These are phyloP conservation scores for Neolecta irregularis DNA, from an alignment of 1,139 yeast species.

Conservation along the genomic window DNA sequence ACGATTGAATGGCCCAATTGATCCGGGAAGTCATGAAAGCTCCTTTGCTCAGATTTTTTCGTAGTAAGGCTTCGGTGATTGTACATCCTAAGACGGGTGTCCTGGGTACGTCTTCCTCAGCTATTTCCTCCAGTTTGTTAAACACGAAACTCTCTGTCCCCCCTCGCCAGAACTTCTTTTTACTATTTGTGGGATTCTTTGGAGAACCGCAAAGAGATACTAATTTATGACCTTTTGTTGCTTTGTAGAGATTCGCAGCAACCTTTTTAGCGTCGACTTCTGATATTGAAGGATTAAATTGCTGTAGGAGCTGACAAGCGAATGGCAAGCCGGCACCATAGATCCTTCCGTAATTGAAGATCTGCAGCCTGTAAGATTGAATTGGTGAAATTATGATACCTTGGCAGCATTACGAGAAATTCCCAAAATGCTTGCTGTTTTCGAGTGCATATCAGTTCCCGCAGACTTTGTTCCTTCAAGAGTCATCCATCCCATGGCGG, in stretches of 20 bases:
- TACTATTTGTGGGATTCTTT: slow-evolving; percentile 20
- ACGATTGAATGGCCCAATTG: slow-evolving; percentile 96
- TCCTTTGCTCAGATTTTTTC: slow-evolving; percentile 47
- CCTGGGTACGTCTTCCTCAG: slow-evolving; percentile 64
- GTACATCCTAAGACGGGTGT: slow-evolving; percentile 93
- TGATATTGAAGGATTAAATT: slow-evolving; percentile 58
- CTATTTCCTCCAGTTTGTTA: slow-evolving; percentile 75
- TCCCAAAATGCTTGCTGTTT: slow-evolving; percentile 79
- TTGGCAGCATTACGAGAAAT: slow-evolving; percentile 87
- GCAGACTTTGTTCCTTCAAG: slow-evolving; percentile 84
- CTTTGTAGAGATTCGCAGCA: slow-evolving; percentile 55
- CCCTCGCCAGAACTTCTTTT: slow-evolving; percentile 53
- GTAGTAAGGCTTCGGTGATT: slow-evolving; percentile 69
- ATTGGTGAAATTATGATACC: slow-evolving; percentile 9
- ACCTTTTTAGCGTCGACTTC: slow-evolving; percentile 53
- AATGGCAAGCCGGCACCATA: slow-evolving; percentile 94
- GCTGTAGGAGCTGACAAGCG: slow-evolving; percentile 66
- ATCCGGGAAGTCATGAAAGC: slow-evolving; percentile 75
- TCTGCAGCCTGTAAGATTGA: slow-evolving; percentile 16
- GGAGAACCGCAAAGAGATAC: background rate
- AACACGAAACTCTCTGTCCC: slow-evolving; percentile 90
- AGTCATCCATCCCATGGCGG: slow-evolving; percentile 99
- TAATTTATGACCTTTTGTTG: slow-evolving; percentile 58
- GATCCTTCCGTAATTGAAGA: slow-evolving; percentile 90
- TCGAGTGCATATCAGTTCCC: slow-evolving; percentile 89